phyloP scores from a whole-genome alignment of 2,329 filamentous ascomycete genomes.

The Pseudogymnoascus sp. region DNA sequence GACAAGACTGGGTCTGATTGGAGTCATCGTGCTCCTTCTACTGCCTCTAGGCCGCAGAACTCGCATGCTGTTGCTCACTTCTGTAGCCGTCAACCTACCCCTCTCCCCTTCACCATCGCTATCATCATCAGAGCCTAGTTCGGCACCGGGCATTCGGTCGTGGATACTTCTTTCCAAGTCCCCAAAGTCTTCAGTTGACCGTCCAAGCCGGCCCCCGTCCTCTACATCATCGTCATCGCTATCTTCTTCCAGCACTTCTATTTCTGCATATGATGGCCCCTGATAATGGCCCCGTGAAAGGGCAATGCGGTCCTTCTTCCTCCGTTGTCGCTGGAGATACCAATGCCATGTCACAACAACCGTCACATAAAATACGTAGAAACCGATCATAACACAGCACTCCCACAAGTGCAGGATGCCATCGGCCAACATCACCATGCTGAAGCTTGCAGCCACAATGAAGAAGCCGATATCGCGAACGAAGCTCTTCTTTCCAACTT shows the following conservation, averaged over 20 bases:
- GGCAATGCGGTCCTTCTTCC: conserved; percentile 56
- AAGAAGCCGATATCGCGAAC: conserved; percentile 90
- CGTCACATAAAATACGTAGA: conserved; percentile 83
- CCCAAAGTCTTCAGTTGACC: conserved; percentile 24
- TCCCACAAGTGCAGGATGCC: conserved; percentile 83
- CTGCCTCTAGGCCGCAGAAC: conserved; percentile 61
- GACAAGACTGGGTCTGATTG: conserved; percentile 86
- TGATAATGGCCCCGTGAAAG: conserved; percentile 70
- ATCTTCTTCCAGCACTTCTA: conserved; percentile 60
- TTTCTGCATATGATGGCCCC: conserved; percentile 42
- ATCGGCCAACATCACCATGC: conserved; percentile 79
- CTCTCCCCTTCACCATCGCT: conserved; percentile 48
- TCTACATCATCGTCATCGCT: conserved; percentile 52
- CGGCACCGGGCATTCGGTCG: conserved; percentile 38
- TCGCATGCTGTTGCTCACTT: conserved; percentile 90
- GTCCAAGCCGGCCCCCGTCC: conserved; percentile 29
- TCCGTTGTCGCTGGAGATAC: conserved; percentile 59
- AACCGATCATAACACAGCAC: conserved; percentile 79
- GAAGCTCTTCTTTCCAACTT: conserved; percentile 82
- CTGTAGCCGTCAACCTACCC: conserved; percentile 63
- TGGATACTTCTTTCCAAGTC: conserved; percentile 23
- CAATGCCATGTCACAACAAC: conserved; percentile 92
- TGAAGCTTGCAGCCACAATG: conserved; percentile 76
- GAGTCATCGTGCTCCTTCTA: conserved; percentile 67
- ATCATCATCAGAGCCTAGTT: conserved; percentile 25